Conservation (phyloP, 1,284 basidiomycete species). For the Sphaerobolus stellatus region DNA sequence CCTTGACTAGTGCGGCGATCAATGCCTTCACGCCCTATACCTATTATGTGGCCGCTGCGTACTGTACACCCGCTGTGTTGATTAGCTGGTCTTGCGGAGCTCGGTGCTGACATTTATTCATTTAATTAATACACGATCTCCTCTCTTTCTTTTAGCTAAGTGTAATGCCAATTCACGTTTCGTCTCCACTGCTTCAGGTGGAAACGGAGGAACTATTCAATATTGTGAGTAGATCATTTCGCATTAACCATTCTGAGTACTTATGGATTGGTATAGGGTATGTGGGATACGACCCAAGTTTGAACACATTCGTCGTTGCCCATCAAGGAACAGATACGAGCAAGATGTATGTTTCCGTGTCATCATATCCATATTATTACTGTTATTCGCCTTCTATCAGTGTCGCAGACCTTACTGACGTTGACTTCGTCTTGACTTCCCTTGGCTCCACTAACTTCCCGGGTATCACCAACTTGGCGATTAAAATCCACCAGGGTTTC, state of each 20-base stretch:
- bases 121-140: no score
- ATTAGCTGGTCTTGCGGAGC: no score
- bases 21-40: no score
- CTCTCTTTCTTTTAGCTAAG: neutral
- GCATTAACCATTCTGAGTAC: no score
- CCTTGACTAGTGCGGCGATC: no score
- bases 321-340: conserved; percentile 53
- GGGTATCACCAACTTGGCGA: neutral
- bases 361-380: neutral
- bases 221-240: neutral
- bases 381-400: neutral
- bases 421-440: conserved; percentile 1
- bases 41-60: no score
- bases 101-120: no score
- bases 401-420: neutral
- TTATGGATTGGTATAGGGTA: conserved; percentile 44
- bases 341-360: conserved; percentile 41
- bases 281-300: conserved; percentile 46
- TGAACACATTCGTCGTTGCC: conserved; percentile 45
- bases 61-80: no score
- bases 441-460: conserved; percentile 1
- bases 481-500: conserved; percentile 9
- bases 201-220: neutral
- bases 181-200: neutral
- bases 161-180: neutral